Evolutionary conservation across 257 asterid genomes (phyloP).

Genomic region (Capsicum baccatum): DNA sequence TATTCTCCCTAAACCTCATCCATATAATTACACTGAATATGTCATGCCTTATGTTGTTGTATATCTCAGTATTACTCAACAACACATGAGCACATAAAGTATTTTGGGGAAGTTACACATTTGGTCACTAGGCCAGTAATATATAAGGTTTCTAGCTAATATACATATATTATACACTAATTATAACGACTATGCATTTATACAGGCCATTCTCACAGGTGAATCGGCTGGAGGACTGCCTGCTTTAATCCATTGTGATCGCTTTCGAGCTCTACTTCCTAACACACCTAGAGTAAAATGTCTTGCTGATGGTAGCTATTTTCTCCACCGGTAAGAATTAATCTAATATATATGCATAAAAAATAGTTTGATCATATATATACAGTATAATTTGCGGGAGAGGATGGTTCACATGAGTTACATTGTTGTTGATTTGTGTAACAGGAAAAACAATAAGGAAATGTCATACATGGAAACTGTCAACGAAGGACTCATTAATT

Average conservation of each 20-base stretch:
- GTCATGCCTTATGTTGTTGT: no score
- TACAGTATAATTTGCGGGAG: background rate
- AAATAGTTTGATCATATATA: background rate
- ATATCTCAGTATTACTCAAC: background rate
- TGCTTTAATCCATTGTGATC: conserved; percentile 63
- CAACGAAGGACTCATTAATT: background rate
- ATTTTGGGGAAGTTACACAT: conserved; percentile 30
- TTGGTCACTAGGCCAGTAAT: background rate
- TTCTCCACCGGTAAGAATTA: conserved; percentile 29
- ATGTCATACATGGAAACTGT: conserved; percentile 1
- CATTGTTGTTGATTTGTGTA: background rate
- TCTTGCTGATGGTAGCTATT: conserved; percentile 32
- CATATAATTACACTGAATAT: no score
- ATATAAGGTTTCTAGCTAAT: background rate
- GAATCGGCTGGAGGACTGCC: conserved; percentile 72
- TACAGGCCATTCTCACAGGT: conserved; percentile 64
- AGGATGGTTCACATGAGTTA: background rate
- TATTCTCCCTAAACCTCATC: accelerated
- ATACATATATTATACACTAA: background rate
- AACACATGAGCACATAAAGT: conserved; percentile 39
- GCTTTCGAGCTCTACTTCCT: conserved; percentile 24
- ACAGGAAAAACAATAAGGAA: conserved; percentile 17
- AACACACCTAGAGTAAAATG: conserved; percentile 31
- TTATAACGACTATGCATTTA: background rate
- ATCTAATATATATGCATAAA: background rate